Conservation (phyloP, 225 moss, liverwort and hornwort species). For the Asterella californica region DNA sequence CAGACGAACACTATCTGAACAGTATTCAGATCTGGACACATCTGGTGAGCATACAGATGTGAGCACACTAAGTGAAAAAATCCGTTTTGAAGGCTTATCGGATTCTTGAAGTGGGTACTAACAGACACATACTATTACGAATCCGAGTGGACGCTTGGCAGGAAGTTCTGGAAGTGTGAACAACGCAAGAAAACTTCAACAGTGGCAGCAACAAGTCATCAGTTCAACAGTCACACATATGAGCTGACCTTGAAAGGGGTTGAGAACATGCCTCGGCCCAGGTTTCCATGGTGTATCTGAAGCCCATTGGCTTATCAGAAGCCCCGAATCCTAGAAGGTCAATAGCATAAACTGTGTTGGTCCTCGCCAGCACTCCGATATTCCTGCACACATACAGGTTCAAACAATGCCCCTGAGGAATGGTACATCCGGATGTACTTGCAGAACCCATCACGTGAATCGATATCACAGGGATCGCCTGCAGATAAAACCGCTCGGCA, state of each 20-base stretch:
- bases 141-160: neutral
- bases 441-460: neutral
- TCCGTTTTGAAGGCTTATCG: too few relatives aligned
- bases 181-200: too few relatives aligned
- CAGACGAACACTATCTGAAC: too few relatives aligned
- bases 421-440: neutral
- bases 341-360: conserved; percentile 83
- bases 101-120: too few relatives aligned
- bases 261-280: conserved; percentile 71
- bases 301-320: conserved; percentile 71
- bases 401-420: neutral
- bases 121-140: too few relatives aligned
- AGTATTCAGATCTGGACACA: too few relatives aligned
- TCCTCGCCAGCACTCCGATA: conserved; percentile 67
- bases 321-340: conserved; percentile 82
- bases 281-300: conserved; percentile 82
- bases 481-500: neutral
- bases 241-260: conserved; percentile 17
- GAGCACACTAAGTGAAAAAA: too few relatives aligned
- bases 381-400: conserved; percentile 49
- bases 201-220: neutral
- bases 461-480: neutral
- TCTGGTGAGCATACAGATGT: too few relatives aligned
- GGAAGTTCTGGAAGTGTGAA: neutral
- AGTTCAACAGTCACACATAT: neutral